These are phyloP conservation scores for Baorangia bicolor DNA, from an alignment of 768 basidiomycete species.

Conservation along the genomic window DNA sequence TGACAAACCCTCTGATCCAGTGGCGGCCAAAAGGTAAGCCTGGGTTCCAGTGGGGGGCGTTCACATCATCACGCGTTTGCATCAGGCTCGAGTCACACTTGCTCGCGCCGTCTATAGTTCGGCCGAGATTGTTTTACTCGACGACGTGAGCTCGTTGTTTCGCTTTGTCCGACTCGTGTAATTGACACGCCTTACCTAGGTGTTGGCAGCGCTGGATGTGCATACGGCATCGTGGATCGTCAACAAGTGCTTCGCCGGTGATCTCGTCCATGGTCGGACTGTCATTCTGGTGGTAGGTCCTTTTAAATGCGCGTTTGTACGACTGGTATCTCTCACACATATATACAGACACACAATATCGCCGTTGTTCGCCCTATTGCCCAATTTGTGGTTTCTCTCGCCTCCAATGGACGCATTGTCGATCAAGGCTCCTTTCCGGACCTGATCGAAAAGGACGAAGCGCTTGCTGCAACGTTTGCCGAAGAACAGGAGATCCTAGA, in stretches of 20 bases:
- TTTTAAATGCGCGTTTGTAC: too few species aligned
- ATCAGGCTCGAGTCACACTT: not conserved
- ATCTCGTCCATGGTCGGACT: not conserved
- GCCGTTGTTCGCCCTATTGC: not conserved
- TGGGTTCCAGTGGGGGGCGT: too few species aligned
- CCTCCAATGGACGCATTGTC: not conserved
- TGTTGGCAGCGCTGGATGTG: not conserved
- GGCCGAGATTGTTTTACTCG: not conserved
- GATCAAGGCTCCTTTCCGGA: not conserved
- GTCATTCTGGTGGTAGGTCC: constrained; percentile 3
- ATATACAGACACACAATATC: not conserved
- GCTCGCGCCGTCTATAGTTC: constrained; percentile 1
- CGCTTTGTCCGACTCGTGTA: too few species aligned
- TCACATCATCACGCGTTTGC: not conserved
- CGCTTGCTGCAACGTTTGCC: not conserved
- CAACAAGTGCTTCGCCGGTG: not conserved
- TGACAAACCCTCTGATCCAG: not conserved
- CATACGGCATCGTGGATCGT: constrained; percentile 2
- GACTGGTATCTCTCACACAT: not conserved
- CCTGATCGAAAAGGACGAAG: not conserved
- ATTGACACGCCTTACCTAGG: not conserved
- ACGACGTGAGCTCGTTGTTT: not conserved
- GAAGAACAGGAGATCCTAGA: not conserved
- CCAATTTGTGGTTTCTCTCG: not conserved
- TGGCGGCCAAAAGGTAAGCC: not conserved